Percentiles rank a stretch among this genome's conserved stretches.
These are phyloP conservation scores for Sporothrix variecibatus DNA, from an alignment of 2,329 filamentous ascomycete genomes.

Conservation along the genomic window DNA sequence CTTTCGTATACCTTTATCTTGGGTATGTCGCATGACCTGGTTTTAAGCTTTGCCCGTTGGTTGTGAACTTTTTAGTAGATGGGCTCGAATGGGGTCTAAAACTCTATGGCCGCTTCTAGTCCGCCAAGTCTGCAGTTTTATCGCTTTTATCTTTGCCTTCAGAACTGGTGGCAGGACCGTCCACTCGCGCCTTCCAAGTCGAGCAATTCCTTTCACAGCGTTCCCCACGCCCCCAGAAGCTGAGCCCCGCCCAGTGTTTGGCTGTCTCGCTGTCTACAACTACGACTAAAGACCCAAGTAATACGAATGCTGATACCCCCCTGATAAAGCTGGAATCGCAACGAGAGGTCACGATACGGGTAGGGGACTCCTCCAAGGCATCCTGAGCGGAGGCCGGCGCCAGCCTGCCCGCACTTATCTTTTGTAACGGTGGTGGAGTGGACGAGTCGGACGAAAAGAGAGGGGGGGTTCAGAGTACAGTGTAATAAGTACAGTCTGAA, in stretches of 20 bases:
- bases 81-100: conserved; percentile 2
- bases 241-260: neutral
- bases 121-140: conserved; percentile 17
- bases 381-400: conserved; percentile 10
- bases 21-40: conserved; percentile 22
- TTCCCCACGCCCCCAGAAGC: conserved; percentile 23
- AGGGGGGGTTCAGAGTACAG: neutral
- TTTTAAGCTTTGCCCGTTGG: conserved; percentile 16
- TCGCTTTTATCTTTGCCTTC: neutral
- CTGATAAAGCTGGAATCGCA: conserved; percentile 22
- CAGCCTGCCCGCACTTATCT: conserved; percentile 23
- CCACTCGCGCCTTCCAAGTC: conserved; percentile 19
- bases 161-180: neutral
- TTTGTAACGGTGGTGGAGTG: neutral
- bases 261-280: neutral
- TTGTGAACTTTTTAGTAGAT: conserved; percentile 5
- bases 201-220: neutral
- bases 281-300: conserved; percentile 13
- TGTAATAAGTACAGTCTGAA: neutral
- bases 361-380: neutral
- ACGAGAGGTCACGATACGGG: neutral
- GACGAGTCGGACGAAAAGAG: neutral
- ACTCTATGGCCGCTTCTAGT: neutral
- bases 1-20: conserved; percentile 23
- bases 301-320: conserved; percentile 21